Percentiles rank a stretch among this genome's conserved stretches.
phyloP scores from a whole-genome alignment of 768 basidiomycete species.

The Mycena sanguinolenta region DNA sequence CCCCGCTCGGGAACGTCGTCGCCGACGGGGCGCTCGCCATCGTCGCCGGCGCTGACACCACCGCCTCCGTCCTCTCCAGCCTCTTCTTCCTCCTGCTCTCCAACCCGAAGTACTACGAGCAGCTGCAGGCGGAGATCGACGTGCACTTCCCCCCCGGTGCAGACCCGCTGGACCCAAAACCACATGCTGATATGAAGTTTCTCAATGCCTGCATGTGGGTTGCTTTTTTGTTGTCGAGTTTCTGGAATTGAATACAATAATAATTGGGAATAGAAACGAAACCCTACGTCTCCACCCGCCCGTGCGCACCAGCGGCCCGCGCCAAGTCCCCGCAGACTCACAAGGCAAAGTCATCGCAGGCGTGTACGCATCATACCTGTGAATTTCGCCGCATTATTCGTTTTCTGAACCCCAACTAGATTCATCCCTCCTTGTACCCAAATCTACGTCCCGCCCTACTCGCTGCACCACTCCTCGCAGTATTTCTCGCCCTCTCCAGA shows the following conservation, averaged over 20 bases:
- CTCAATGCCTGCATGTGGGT: constrained; percentile 52
- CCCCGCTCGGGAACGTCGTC: constrained; percentile 48
- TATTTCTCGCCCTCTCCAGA: constrained; percentile 62
- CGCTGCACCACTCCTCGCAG: constrained; percentile 58
- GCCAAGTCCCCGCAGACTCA: constrained; percentile 37
- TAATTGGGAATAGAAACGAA: constrained; percentile 57
- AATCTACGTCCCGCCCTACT: constrained; percentile 57
- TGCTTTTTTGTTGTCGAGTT: neutral
- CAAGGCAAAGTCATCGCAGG: constrained; percentile 4
- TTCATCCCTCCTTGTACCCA: constrained; percentile 60
- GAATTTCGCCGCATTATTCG: neutral
- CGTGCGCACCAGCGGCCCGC: constrained; percentile 57
- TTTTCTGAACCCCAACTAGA: too few relatives aligned
- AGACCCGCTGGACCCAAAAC: constrained; percentile 39
- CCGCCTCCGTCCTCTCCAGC: constrained; percentile 45
- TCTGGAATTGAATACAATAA: too few relatives aligned
- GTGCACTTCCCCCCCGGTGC: constrained; percentile 37
- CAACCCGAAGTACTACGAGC: constrained; percentile 45
- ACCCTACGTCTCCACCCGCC: constrained; percentile 64
- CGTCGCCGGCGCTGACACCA: constrained; percentile 58
- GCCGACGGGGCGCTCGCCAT: constrained; percentile 54
- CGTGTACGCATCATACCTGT: neutral
- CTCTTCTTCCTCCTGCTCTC: constrained; percentile 50
- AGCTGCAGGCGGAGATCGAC: constrained; percentile 52
- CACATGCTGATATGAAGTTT: constrained; percentile 47